Percentiles rank a stretch among this genome's conserved stretches.
These are phyloP conservation scores for Tuber borchii DNA, from an alignment of 495 filamentous ascomycete species.

Conservation along the genomic window DNA sequence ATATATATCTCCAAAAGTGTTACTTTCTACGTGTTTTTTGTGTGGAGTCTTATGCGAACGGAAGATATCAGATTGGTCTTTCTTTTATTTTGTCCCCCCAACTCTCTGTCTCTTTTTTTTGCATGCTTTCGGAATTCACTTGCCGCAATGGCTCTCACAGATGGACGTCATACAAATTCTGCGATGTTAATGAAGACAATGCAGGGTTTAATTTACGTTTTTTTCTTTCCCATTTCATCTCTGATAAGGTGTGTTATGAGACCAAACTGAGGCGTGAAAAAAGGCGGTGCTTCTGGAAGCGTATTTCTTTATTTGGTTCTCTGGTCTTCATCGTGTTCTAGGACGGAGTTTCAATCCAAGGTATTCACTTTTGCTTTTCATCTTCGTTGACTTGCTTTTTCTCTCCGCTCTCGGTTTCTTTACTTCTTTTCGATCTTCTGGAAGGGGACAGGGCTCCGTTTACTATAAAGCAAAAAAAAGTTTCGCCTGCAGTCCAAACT, in stretches of 20 bases:
- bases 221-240: neutral
- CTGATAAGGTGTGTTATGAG: neutral
- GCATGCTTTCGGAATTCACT: neutral
- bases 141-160: neutral
- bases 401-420: slow-evolving; percentile 11
- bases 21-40: neutral
- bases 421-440: slow-evolving; percentile 6
- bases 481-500: slow-evolving; percentile 9
- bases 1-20: slow-evolving; percentile 4
- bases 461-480: slow-evolving; percentile 6
- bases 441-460: slow-evolving; percentile 4
- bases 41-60: neutral
- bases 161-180: neutral
- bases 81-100: neutral
- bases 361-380: slow-evolving; percentile 18
- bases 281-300: neutral
- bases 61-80: neutral
- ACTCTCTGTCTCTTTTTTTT: neutral
- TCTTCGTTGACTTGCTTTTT: slow-evolving; percentile 11
- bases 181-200: neutral
- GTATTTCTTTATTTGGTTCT: slow-evolving; percentile 3
- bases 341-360: neutral
- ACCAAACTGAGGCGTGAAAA: neutral
- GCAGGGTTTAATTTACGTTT: neutral
- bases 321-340: neutral